Conservation (phyloP, 2,329 filamentous ascomycete species). For the Ampelomyces quisqualis region DNA sequence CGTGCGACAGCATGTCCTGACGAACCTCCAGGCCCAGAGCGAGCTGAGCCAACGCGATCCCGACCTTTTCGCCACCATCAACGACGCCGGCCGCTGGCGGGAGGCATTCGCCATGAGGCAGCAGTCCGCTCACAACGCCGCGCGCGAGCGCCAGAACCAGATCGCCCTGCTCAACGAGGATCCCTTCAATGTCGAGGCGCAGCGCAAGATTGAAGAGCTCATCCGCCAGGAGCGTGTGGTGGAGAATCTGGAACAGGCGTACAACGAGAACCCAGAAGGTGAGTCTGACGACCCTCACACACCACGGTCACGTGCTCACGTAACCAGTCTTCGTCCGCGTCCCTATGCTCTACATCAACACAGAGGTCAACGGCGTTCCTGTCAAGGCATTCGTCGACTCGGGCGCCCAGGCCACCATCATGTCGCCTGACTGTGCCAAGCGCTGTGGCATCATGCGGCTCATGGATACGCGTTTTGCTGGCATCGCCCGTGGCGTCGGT, state of each 20-base stretch:
- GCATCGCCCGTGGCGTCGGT: constrained; percentile 89
- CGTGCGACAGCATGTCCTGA: constrained; percentile 78
- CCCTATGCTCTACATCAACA: constrained; percentile 93
- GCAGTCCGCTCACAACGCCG: constrained; percentile 68
- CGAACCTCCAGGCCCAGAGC: constrained; percentile 70
- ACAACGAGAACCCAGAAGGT: constrained; percentile 98
- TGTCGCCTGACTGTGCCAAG: constrained; percentile 92
- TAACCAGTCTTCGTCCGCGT: constrained; percentile 82
- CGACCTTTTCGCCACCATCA: constrained; percentile 71
- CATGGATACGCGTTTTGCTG: constrained; percentile 87
- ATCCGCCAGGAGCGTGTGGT: constrained; percentile 93
- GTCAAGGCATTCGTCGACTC: constrained; percentile 98
- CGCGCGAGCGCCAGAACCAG: constrained; percentile 75
- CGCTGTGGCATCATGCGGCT: constrained; percentile 94
- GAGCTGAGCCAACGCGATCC: constrained; percentile 73
- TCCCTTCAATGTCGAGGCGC: constrained; percentile 89
- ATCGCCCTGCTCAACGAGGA: constrained; percentile 87
- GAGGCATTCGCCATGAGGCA: constrained; percentile 68
- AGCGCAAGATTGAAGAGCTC: constrained; percentile 92
- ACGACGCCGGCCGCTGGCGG: constrained; percentile 75
- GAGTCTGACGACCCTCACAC: no score
- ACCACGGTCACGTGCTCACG: constrained; percentile 22
- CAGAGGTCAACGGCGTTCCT: constrained; percentile 88
- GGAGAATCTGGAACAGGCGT: constrained; percentile 93
- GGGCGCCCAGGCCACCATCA: constrained; percentile 95